These are phyloP conservation scores for Pythium phragmitis DNA, from an alignment of 352 stramenopile genomes.

Conservation along the genomic window DNA sequence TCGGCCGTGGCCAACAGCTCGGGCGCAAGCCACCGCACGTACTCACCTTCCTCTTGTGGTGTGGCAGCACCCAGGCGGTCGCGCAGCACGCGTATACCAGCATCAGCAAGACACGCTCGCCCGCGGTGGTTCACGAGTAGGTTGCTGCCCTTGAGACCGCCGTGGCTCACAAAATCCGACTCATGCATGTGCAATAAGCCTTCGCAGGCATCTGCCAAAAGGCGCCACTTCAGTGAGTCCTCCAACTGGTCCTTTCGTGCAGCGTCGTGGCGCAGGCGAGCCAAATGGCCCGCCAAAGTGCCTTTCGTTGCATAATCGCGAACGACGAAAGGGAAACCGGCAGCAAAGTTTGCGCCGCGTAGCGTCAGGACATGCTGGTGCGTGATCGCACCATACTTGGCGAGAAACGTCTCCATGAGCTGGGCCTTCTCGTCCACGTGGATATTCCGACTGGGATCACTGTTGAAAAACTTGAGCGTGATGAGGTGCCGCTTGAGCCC, in stretches of 20 bases:
- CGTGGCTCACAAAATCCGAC: constrained; percentile 47
- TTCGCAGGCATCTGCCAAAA: constrained; percentile 58
- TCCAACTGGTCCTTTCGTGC: constrained; percentile 28
- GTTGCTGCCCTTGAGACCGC: constrained; percentile 62
- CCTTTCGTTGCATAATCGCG: constrained; percentile 64
- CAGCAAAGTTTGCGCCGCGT: constrained; percentile 54
- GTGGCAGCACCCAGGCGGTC: constrained; percentile 34
- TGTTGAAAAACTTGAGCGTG: constrained; percentile 60
- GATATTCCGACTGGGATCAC: constrained; percentile 28
- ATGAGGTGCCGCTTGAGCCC: constrained; percentile 40
- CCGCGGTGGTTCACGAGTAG: constrained; percentile 72
- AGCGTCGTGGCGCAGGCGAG: constrained; percentile 27
- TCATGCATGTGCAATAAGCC: constrained; percentile 68
- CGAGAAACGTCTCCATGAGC: constrained; percentile 44
- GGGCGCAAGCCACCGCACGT: constrained; percentile 65
- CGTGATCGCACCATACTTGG: constrained; percentile 45
- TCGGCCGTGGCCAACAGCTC: constrained; percentile 37
- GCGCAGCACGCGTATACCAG: constrained; percentile 30
- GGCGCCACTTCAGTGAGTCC: constrained; percentile 48
- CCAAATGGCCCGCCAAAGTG: constrained; percentile 49
- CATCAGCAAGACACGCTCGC: constrained; percentile 57
- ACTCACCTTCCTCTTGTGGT: constrained; percentile 40
- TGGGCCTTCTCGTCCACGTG: constrained; percentile 47
- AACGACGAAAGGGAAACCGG: constrained; percentile 46
- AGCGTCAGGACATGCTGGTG: constrained; percentile 67